A percentile compares a stretch with the other conserved stretches of the same genome.
Evolutionary conservation across 78 protist species (phyloP).

Genomic region (Protostelium mycophagum): DNA sequence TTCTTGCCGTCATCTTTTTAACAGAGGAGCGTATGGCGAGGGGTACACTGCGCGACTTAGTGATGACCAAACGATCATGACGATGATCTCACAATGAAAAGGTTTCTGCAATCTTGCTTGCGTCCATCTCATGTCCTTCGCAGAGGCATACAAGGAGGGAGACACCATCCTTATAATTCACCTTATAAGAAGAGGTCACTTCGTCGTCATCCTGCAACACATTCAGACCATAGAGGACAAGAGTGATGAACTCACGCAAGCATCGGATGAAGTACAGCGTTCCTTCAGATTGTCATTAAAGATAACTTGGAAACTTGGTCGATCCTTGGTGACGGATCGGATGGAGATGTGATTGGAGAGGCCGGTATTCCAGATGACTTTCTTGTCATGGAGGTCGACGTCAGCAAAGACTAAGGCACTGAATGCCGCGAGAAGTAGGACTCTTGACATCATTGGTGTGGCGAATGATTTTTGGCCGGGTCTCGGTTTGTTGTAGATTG

Average conservation of each 20-base stretch:
- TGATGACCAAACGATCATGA: too few relatives aligned
- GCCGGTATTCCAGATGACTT: neutral
- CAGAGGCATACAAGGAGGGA: neutral
- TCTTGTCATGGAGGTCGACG: neutral
- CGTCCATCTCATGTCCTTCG: neutral
- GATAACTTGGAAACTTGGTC: neutral
- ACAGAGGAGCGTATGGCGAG: neutral
- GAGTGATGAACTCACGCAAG: too few relatives aligned
- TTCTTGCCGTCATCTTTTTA: neutral
- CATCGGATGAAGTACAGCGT: neutral
- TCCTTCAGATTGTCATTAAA: neutral
- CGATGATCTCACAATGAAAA: neutral
- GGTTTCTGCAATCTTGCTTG: neutral
- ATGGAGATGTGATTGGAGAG: neutral
- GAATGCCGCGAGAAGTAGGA: too few relatives aligned
- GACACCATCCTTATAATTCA: neutral
- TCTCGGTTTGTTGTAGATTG: too few relatives aligned
- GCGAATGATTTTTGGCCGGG: too few relatives aligned
- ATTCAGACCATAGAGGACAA: too few relatives aligned
- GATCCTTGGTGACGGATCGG: neutral
- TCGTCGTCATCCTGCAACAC: neutral
- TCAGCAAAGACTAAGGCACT: too few relatives aligned
- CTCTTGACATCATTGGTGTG: too few relatives aligned
- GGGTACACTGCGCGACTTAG: too few relatives aligned
- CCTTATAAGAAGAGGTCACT: neutral